Evolutionary conservation across 768 basidiomycete genomes (phyloP).

Genomic region (Leccinum subtestaceum): DNA sequence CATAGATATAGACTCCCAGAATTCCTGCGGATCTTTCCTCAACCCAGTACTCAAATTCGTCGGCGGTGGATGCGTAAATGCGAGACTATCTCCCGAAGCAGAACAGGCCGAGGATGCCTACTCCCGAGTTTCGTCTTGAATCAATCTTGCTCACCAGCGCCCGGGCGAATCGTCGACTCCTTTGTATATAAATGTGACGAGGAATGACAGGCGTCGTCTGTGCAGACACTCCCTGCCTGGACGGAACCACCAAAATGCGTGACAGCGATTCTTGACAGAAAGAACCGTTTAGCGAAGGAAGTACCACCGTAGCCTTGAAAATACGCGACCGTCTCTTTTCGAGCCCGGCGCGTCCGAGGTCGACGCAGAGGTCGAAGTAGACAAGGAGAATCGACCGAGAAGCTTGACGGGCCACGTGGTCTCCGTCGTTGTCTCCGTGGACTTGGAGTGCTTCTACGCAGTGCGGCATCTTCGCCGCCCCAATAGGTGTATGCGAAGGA

Average conservation of each 20-base stretch:
- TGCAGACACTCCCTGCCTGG: slow-evolving; percentile 5
- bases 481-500: slow-evolving; percentile 26
- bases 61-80: background rate
- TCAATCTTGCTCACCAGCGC: too few relatives aligned
- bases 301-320: slow-evolving; percentile 17
- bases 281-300: slow-evolving; percentile 26
- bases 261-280: slow-evolving; percentile 16
- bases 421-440: slow-evolving; percentile 15
- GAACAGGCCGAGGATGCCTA: background rate
- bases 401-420: slow-evolving; percentile 9
- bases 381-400: slow-evolving; percentile 10
- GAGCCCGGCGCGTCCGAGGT: background rate
- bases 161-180: background rate
- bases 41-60: slow-evolving; percentile 12
- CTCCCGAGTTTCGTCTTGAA: background rate
- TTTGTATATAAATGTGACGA: background rate
- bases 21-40: slow-evolving; percentile 25
- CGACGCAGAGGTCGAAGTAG: background rate
- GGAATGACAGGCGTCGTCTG: slow-evolving; percentile 8
- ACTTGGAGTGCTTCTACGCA: slow-evolving; percentile 5
- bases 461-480: slow-evolving; percentile 1
- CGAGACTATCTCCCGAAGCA: background rate
- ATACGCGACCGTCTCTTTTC: slow-evolving; percentile 4
- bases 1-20: slow-evolving; percentile 23
- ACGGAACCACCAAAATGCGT: background rate